phyloP scores from a whole-genome alignment of 2,329 filamentous ascomycete species.

The Colletotrichum tofieldiae region DNA sequence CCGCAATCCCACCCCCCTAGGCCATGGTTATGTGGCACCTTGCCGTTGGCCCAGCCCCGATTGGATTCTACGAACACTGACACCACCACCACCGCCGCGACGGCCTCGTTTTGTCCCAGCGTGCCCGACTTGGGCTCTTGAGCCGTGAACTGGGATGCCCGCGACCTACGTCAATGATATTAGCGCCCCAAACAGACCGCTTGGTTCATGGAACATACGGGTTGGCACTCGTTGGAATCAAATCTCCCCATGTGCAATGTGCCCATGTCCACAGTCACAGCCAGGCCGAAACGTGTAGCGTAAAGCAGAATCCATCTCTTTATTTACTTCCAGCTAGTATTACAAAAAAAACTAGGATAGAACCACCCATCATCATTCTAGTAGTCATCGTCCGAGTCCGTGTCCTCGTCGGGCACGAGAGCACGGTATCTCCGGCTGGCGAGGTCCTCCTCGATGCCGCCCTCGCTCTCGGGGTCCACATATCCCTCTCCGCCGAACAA shows the following conservation, averaged over 20 bases:
- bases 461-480: conserved; percentile 87
- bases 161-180: neutral
- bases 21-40: conserved; percentile 32
- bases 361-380: conserved; percentile 46
- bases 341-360: neutral
- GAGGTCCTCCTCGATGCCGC: conserved; percentile 91
- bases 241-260: neutral
- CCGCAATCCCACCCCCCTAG: conserved; percentile 12
- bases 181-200: neutral
- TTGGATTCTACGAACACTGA: neutral
- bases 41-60: conserved; percentile 18
- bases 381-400: conserved; percentile 81
- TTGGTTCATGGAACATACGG: neutral
- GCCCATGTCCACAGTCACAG: neutral
- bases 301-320: conserved; percentile 8
- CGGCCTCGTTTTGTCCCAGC: neutral
- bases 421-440: conserved; percentile 84
- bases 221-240: neutral
- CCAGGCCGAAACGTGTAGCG: neutral
- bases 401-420: conserved; percentile 80
- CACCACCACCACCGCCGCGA: neutral
- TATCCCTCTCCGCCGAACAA: conserved; percentile 90
- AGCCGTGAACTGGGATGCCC: neutral
- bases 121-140: conserved; percentile 4
- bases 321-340: conserved; percentile 26